Evolutionary conservation across 805 yeast genomes (phyloP).

Genomic region (Metschnikowia anglica): DNA sequence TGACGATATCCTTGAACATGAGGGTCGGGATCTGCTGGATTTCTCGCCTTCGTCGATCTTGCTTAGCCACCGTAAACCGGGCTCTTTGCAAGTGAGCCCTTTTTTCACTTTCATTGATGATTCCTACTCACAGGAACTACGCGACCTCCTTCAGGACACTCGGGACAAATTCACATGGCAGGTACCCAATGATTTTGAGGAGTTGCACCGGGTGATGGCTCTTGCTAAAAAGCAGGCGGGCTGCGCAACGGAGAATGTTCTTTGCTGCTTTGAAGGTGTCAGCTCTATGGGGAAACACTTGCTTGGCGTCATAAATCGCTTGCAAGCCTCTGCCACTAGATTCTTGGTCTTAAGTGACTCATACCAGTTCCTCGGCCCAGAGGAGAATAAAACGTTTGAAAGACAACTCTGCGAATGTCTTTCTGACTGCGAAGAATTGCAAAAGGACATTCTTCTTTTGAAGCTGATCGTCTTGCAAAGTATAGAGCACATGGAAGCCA

Average conservation of each 20-base stretch:
- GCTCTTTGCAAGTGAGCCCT: no score
- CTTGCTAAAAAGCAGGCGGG: slow-evolving; percentile 9
- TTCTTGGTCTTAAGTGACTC: slow-evolving; percentile 10
- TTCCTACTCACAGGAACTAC: background rate
- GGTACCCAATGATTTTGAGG: background rate
- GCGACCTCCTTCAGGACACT: background rate
- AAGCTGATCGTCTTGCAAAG: background rate
- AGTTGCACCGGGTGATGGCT: slow-evolving; percentile 2
- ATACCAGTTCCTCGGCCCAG: background rate
- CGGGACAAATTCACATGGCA: background rate
- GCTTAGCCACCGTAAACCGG: no score
- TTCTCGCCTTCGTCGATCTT: no score
- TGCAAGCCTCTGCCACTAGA: slow-evolving; percentile 14
- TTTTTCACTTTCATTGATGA: background rate
- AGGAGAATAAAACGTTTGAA: background rate
- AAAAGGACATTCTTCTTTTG: slow-evolving; percentile 6
- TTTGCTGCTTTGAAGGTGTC: slow-evolving; percentile 12
- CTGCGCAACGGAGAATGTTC: slow-evolving; percentile 11
- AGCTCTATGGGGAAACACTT: slow-evolving; percentile 11
- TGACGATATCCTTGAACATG: background rate
- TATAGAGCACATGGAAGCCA: slow-evolving; percentile 4
- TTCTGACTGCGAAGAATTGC: slow-evolving; percentile 4
- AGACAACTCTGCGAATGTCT: slow-evolving; percentile 2
- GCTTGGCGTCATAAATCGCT: slow-evolving; percentile 10
- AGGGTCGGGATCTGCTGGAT: background rate